Base-by-base conservation (phyloP, 345 rosid species). In the Rhizophora mangle region DNA sequence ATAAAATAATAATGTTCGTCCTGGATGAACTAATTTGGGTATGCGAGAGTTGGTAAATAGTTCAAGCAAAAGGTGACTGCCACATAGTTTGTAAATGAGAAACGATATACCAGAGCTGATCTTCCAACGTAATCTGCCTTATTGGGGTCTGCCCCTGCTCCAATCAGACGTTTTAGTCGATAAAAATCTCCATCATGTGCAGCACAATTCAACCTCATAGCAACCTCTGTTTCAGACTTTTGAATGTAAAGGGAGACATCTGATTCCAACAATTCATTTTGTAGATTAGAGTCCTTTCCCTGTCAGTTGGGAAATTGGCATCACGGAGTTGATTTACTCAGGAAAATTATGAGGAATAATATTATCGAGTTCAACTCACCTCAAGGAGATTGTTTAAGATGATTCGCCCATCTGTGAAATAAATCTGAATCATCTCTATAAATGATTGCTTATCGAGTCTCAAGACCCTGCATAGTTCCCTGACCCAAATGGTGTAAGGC, bases 61-160 rank as follows among this genome's bases (percentile, higher is more conserved):
- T 11, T 43, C 46, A 10, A 56, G 31, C 30, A 56, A 27, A 27
- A 56, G 60, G 4, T 3, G 49, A 43, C 18, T 43, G 49, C 49
- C 49, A 43, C 18, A 5, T 43, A 13, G 49, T 43, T 43, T 43
- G 49, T 43, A 43, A 43, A 43, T 43, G 49, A 43, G 31, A 70
- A 66, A 62, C 13, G 18, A 11, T 65, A 65, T 87, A 93, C 98
- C 95, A 93, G 72, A 32, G 98, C 93, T 2, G 96, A 85, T 83
- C 96, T 84, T 68, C 96, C 90, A 53, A 81, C 84, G 70, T 93
- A 90, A 81, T 93, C 98, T 11, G 87, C 76, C 68, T 78, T 82
- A 13, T 81, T 76, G 1, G 96, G 93, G 79, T 90, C 80, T 13
- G 84, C 92, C 39, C 98, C 96, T 18, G 86, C 87, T 72, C 81